Percentiles rank a stretch among this genome's conserved stretches.
These are phyloP conservation scores for Discostella stelligeroides DNA, from an alignment of 108 stramenopile species.

Conservation along the genomic window DNA sequence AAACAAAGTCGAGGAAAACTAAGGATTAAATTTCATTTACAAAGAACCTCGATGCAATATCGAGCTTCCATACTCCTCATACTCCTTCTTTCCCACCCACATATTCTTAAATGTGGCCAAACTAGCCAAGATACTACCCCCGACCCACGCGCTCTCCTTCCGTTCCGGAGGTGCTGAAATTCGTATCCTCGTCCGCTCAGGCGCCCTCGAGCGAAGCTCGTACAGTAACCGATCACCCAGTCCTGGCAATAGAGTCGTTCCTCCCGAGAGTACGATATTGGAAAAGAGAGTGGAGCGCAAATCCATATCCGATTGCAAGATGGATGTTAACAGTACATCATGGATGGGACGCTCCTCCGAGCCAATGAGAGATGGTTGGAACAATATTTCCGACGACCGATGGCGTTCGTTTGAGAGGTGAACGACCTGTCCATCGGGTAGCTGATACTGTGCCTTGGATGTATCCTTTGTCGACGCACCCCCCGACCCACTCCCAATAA, in stretches of 20 bases:
- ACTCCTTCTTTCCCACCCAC: constrained; percentile 95
- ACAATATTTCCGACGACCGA: constrained; percentile 91
- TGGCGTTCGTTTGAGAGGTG: constrained; percentile 87
- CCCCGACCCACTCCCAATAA: constrained; percentile 1
- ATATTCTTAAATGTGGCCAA: constrained; percentile 97
- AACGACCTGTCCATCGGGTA: constrained; percentile 92
- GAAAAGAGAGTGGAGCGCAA: constrained; percentile 91
- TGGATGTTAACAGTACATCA: constrained; percentile 84
- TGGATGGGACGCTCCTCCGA: constrained; percentile 89
- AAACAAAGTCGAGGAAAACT: too few species aligned
- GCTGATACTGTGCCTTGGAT: constrained; percentile 73
- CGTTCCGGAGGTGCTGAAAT: constrained; percentile 93
- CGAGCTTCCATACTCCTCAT: constrained; percentile 91
- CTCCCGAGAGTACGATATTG: constrained; percentile 95
- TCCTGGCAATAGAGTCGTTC: constrained; percentile 91
- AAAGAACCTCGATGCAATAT: constrained; percentile 82
- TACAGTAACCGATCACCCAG: constrained; percentile 93
- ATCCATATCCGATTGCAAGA: constrained; percentile 92
- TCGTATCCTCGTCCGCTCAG: constrained; percentile 85
- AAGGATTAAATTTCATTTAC: too few species aligned
- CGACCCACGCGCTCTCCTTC: constrained; percentile 90
- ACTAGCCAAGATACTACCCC: constrained; percentile 96
- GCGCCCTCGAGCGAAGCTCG: constrained; percentile 88
- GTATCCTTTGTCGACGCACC: constrained; percentile 39
- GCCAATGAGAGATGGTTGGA: constrained; percentile 92